Percentiles rank a stretch among this genome's conserved stretches.
These are phyloP conservation scores for Fusarium hainanense DNA, from an alignment of 2,329 filamentous ascomycete species.

Conservation along the genomic window DNA sequence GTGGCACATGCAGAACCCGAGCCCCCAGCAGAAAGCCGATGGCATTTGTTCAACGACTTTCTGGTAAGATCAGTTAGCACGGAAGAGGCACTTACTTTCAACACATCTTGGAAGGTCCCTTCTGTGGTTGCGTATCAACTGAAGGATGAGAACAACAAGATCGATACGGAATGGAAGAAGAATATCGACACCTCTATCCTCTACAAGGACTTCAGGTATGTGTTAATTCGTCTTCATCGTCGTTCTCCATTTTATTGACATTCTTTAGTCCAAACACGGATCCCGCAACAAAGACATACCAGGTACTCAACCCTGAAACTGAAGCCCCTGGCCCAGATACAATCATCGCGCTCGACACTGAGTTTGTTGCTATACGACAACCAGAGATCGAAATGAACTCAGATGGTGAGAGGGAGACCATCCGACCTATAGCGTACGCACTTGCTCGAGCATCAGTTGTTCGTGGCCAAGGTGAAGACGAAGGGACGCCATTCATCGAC, in stretches of 20 bases:
- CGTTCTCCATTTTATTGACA: slow-evolving; percentile 11
- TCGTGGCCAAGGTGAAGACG: slow-evolving; percentile 79
- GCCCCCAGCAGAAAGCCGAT: slow-evolving; percentile 72
- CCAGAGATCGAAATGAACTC: slow-evolving; percentile 97
- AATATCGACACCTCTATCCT: slow-evolving; percentile 85
- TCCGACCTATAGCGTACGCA: slow-evolving; percentile 89
- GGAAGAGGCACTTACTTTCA: slow-evolving; percentile 90
- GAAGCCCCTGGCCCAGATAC: slow-evolving; percentile 78
- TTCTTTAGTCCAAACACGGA: slow-evolving; percentile 54
- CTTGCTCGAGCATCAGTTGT: slow-evolving; percentile 94
- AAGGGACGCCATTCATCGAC: slow-evolving; percentile 91
- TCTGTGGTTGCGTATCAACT: slow-evolving; percentile 88
- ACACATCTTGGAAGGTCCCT: slow-evolving; percentile 91
- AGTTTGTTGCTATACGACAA: slow-evolving; percentile 92
- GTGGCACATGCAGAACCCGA: slow-evolving; percentile 74
- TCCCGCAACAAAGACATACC: slow-evolving; percentile 64
- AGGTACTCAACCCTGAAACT: slow-evolving; percentile 63
- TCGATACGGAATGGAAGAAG: slow-evolving; percentile 89
- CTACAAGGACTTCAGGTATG: slow-evolving; percentile 74
- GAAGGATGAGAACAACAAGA: slow-evolving; percentile 80
- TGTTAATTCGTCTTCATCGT: background rate
- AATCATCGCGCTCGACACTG: slow-evolving; percentile 91
- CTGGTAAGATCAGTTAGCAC: slow-evolving; percentile 82
- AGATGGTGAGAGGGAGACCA: slow-evolving; percentile 88
- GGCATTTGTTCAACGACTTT: slow-evolving; percentile 99